These are phyloP conservation scores for Neurospora sp. DNA, from an alignment of 495 filamentous ascomycete species.

Conservation along the genomic window DNA sequence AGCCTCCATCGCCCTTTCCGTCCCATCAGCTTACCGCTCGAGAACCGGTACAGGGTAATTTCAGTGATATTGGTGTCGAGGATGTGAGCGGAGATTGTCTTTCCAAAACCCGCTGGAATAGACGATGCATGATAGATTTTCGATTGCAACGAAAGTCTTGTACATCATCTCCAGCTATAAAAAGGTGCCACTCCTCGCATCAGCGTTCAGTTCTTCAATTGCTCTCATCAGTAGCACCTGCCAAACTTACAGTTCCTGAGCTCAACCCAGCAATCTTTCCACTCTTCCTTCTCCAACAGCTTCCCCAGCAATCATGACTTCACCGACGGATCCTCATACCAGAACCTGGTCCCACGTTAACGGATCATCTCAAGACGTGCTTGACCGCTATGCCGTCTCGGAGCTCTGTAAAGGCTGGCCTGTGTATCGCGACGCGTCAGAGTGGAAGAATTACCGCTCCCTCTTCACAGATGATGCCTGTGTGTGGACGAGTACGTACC, in stretches of 20 bases:
- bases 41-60: neutral
- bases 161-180: neutral
- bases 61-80: neutral
- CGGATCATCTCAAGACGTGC: conserved; percentile 34
- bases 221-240: neutral
- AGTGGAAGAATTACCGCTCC: conserved; percentile 54
- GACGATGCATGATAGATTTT: neutral
- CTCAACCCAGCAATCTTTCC: neutral
- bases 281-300: neutral
- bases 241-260: neutral
- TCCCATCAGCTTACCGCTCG: neutral
- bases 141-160: too few species aligned
- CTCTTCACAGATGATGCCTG: conserved; percentile 49
- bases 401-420: conserved; percentile 62
- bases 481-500: conserved; percentile 47
- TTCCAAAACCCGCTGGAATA: neutral
- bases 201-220: neutral
- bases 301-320: conserved; percentile 26
- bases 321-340: conserved; percentile 31
- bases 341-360: conserved; percentile 45
- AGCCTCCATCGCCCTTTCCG: neutral
- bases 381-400: conserved; percentile 45
- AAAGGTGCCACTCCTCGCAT: neutral
- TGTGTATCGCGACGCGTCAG: conserved; percentile 53
- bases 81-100: neutral